Base-by-base conservation (phyloP, 441 rosid species). In the Gossypium schwendimanii region DNA sequence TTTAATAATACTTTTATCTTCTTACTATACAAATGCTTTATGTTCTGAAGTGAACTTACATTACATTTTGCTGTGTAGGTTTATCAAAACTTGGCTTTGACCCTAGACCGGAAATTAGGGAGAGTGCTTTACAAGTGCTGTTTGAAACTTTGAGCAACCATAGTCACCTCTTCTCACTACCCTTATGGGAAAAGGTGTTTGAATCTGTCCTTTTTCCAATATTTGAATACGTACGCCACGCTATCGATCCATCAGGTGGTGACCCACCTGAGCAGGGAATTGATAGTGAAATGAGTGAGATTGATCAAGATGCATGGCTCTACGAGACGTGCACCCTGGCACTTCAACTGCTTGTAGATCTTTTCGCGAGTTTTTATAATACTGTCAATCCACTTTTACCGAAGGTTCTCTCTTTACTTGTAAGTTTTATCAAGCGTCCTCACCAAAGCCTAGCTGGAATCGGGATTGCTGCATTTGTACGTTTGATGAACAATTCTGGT, bases 391-490 rank as follows among this genome's bases (percentile, higher is more conserved):
- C 98, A 18, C 98, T 96, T 73, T 84, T 96, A 73, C 80, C 80
- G 75, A 96, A 94, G 82, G 95, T 96, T 78, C 81, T 96, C 78
- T 80, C 75, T 75, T 97, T 96, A 84, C 89, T 96, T 52, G 91
- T 91, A 50, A 96, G 97, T 84, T 96, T 96, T 80, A 92, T 94
- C 66, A 89, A 84, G 80, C 98, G 98, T 57, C 99, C 98, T 80
- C 99, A 96, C 85, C 98, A 96, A 79, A 96, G 98, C 81, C 97
- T 96, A 65, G 98, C 99, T 64, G 98, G 99, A 55, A 94, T 96
- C 77, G 99, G 99, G 69, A 92, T 96, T 69, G 98, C 99, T 62
- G 98, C 99, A 26, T 92, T 92, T 86, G 98, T 94, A 24, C 97
- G 98, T 52, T 84, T 96, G 85, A 94, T 94, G 97, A 94, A 92